phyloP scores from a whole-genome alignment of 2,329 filamentous ascomycete species.

The Stromatinia cepivora region DNA sequence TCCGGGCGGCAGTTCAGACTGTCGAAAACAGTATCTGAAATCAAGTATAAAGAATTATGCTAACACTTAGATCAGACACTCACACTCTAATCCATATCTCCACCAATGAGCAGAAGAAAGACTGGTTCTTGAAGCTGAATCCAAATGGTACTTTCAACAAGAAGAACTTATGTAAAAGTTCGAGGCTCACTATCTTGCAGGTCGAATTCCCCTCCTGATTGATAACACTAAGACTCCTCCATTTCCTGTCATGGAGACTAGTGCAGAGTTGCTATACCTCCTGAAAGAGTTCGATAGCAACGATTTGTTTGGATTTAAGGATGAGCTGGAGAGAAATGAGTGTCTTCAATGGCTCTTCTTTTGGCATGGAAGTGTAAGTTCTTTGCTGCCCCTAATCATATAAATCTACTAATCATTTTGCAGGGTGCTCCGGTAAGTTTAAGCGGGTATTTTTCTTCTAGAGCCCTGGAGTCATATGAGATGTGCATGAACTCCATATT shows the following conservation, averaged over 20 bases:
- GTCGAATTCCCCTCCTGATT: slow-evolving; percentile 51
- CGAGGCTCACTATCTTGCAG: slow-evolving; percentile 23
- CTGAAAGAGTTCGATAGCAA: slow-evolving; percentile 49
- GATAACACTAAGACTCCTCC: slow-evolving; percentile 52
- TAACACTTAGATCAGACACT: slow-evolving; percentile 22
- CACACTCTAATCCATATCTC: slow-evolving; percentile 25
- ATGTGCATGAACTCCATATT: neutral
- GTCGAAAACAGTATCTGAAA: no score
- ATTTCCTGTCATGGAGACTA: slow-evolving; percentile 55
- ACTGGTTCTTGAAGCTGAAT: slow-evolving; percentile 53
- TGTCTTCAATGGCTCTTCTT: slow-evolving; percentile 56
- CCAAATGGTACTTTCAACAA: slow-evolving; percentile 43
- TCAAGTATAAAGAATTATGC: neutral
- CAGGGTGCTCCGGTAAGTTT: slow-evolving; percentile 7
- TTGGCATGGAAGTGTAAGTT: slow-evolving; percentile 50
- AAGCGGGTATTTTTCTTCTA: neutral
- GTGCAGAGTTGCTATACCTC: slow-evolving; percentile 55
- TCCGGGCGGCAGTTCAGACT: no score
- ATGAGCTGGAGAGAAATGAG: slow-evolving; percentile 51
- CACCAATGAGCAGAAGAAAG: slow-evolving; percentile 57
- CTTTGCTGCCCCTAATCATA: neutral
- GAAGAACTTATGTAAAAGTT: neutral
- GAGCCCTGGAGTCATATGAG: neutral
- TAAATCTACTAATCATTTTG: neutral
- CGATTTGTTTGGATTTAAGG: slow-evolving; percentile 52